Evolutionary conservation across 768 basidiomycete genomes (phyloP).

Genomic region (Pleurotus platypus): DNA sequence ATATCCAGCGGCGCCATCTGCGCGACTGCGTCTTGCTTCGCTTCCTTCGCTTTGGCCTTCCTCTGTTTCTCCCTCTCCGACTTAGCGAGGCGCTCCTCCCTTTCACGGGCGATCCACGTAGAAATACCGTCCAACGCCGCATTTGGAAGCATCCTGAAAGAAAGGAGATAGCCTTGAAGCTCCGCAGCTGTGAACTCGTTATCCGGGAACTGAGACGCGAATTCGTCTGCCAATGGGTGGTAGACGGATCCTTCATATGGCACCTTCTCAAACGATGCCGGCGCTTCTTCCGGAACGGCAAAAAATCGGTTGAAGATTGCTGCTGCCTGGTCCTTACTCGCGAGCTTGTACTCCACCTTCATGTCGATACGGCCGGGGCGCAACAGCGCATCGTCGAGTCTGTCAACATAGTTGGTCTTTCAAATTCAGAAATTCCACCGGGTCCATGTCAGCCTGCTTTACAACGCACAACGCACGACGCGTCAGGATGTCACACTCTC

Average conservation of each 20-base stretch:
- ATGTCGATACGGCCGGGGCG: conserved; percentile 57
- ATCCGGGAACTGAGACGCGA: conserved; percentile 28
- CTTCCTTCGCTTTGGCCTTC: conserved; percentile 22
- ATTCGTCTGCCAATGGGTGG: conserved; percentile 18
- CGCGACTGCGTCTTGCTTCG: conserved; percentile 8
- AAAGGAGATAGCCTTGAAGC: conserved; percentile 40
- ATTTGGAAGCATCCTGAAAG: conserved; percentile 17
- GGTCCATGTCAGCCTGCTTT: too few relatives aligned
- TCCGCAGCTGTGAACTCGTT: conserved; percentile 37
- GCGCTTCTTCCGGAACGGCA: conserved; percentile 3
- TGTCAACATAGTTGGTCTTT: conserved; percentile 53
- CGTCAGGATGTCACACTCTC: conserved; percentile 9
- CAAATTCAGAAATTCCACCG: too few relatives aligned
- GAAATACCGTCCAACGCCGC: conserved; percentile 14
- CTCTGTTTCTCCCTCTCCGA: conserved; percentile 19
- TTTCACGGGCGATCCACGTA: conserved; percentile 28
- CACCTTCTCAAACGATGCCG: background rate
- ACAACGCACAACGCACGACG: background rate
- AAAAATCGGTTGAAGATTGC: conserved; percentile 51
- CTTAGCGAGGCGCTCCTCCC: conserved; percentile 16
- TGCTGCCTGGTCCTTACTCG: conserved; percentile 40
- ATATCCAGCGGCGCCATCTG: too few relatives aligned
- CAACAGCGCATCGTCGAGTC: conserved; percentile 49
- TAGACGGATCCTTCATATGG: background rate
- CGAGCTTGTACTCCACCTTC: conserved; percentile 47